These are phyloP conservation scores for Xylariomycetidae sp. DNA, from an alignment of 2,329 filamentous ascomycete species.

Conservation along the genomic window DNA sequence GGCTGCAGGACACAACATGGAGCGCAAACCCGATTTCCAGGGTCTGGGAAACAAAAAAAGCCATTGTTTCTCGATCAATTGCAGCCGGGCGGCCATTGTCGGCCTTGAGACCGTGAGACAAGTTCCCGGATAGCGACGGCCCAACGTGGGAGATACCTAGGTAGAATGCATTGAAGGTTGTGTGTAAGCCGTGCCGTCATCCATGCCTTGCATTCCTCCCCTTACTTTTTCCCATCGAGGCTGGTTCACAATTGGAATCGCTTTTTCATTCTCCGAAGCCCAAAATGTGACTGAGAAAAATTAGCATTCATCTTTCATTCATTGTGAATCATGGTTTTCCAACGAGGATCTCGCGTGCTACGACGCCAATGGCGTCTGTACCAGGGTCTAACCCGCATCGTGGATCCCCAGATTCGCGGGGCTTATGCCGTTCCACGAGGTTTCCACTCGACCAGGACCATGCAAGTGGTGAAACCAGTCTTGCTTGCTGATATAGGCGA, in stretches of 20 bases:
- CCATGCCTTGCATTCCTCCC: no score
- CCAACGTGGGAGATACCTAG: constrained; percentile 18
- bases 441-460: constrained; percentile 46
- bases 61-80: constrained; percentile 4
- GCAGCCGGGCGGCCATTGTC: constrained; percentile 15
- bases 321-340: constrained; percentile 63
- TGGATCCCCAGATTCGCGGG: constrained; percentile 24
- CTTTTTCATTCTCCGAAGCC: no score
- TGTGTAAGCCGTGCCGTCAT: neutral
- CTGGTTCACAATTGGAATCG: no score
- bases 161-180: constrained; percentile 3
- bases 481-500: constrained; percentile 82
- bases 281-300: no score
- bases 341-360: constrained; percentile 45
- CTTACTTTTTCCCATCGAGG: no score
- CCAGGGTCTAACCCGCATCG: constrained; percentile 33
- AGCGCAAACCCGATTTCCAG: constrained; percentile 5
- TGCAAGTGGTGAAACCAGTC: constrained; percentile 69
- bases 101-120: constrained; percentile 23
- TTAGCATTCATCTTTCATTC: no score
- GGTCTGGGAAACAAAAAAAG: constrained; percentile 16
- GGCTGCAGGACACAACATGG: no score
- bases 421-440: constrained; percentile 31
- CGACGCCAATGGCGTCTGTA: constrained; percentile 47
- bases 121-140: constrained; percentile 24